Base-by-base conservation (phyloP, 805 yeast species). In the Hanseniaspora lindneri region DNA sequence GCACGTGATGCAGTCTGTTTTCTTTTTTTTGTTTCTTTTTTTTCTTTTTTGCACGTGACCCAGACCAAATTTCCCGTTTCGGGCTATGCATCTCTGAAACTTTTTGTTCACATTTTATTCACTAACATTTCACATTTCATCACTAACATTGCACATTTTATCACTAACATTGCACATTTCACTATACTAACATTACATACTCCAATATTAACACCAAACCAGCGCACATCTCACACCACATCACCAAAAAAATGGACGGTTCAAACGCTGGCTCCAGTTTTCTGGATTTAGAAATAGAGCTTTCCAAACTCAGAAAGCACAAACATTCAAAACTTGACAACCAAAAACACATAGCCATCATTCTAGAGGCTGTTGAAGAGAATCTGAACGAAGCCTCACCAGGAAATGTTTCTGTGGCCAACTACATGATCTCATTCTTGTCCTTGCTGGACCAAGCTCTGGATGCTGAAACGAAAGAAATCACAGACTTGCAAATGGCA, bases 351-450 rank as follows among this genome's bases (percentile, higher is more conserved):
- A 70, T 84, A 54, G 95, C 96, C 8, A 66, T 85, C 24, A 79
- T 89, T 50, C 71, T 92, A 42, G 74, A 81, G 20, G 95, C 96
- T 3, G 88, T 92, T 42, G 99, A 92, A 61, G 95, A 85, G 56
- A 84, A 84, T 56, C 73, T 92, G 39, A 70, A 73, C 39, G 86
- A 79, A 54, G 59, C 58, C 44, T 70, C 72, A 39, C 29, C 36
- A 24, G 75, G 75, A 44, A 71, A 72, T 41, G 71, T 68, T 51
- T 70, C 83, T 14, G 79, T 95, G 24, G 80, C 84, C 24, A 80
- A 95, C 0, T 92, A 92, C 63, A 79, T 87, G 57, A 79, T 88
- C 16, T 83, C 96, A 0, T 80, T 89, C 54, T 66, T 89, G 53
- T 74, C 95, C 1, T 66, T 92, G 24, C 68, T 92, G 51, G 94